These are phyloP conservation scores for Flaveria brownii DNA, from an alignment of 129 eudicot species.

Conservation along the genomic window DNA sequence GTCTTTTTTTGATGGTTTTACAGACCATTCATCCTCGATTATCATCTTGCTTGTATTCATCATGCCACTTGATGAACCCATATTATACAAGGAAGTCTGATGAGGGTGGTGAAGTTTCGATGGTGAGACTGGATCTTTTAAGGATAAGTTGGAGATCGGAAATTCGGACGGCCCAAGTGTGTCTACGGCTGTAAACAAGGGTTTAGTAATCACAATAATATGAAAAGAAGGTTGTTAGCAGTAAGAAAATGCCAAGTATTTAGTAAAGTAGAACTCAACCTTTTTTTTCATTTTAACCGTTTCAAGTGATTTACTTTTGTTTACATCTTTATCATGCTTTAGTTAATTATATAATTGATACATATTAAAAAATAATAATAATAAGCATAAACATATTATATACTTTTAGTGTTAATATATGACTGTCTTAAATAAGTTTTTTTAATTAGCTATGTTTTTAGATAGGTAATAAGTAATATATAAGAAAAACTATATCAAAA, in stretches of 20 bases:
- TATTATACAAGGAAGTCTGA: constrained; percentile 24
- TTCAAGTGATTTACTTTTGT: not conserved
- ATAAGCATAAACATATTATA: not conserved
- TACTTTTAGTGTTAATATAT: not conserved
- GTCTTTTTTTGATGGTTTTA: constrained; percentile 48
- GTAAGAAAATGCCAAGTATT: not conserved
- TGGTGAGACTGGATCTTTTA: constrained; percentile 33
- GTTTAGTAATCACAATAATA: not conserved
- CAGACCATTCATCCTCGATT: constrained; percentile 71
- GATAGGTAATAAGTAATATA: not conserved
- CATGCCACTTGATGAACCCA: constrained; percentile 20
- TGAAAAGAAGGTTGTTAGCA: constrained; percentile 2
- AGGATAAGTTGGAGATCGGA: constrained; percentile 38
- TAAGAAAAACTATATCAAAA: not conserved
- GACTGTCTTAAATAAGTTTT: not conserved
- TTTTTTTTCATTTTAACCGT: not conserved
- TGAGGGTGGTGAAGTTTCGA: constrained; percentile 38
- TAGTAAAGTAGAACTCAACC: not conserved
- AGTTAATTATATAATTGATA: not conserved
- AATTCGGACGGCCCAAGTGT: constrained; percentile 46
- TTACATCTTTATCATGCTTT: not conserved
- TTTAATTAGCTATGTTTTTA: not conserved
- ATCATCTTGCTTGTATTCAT: constrained; percentile 30
- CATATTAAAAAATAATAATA: not conserved
- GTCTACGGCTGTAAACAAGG: constrained; percentile 27